Evolutionary conservation across 306 rosid species (phyloP), one percentile per base, ranked within the genome.

Genomic region (Malus asiatica): DNA sequence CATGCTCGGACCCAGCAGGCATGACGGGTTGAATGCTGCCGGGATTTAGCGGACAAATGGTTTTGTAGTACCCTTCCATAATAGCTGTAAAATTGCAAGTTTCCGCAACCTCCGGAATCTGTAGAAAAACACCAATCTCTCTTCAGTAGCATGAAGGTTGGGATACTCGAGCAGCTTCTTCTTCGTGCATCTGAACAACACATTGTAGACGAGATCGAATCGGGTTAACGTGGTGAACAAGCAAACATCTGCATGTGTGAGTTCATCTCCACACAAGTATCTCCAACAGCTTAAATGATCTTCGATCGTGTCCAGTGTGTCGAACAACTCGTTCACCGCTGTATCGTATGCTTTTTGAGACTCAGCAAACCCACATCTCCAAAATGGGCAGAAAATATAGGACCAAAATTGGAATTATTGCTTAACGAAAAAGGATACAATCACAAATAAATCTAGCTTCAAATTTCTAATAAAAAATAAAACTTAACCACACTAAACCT

Each of bases 331-430:
- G 27, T 79, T 67, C 19, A 86, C 97, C 0, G 97, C 96, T 70
- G 11, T 76, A 75, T 92, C 96, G 60, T 90, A 92, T 30, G 97
- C 97, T 73, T 84, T 84, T 80, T 92, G 99, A 33, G 96, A 90
- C 83, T 95, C 92, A n/a, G 97, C 97, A 87, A 95, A 92, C 22
- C 99, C 97, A 77, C 97, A 92, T 75, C 97, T 90, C 83, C 74
- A 23, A 18, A 55, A 51, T 51, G 3, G 55, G 55, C 20, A 51
- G 0, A 51, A 51, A 51, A 18, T 51, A 2, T 15, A 16, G 6
- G 20, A 51, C 3, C 20, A 55, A 20, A 11, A 55, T 51, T 0
- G 23, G 6, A 63, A 60, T 22, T 15, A 16, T 11, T 8, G 1
- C 19, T 52, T 42, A 51, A 15, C 3, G 55, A 6, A 15, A 51